A percentile compares a stretch with the other conserved stretches of the same genome.
Conservation (phyloP, 106 monocot species). For the Vanilla planifolia region DNA sequence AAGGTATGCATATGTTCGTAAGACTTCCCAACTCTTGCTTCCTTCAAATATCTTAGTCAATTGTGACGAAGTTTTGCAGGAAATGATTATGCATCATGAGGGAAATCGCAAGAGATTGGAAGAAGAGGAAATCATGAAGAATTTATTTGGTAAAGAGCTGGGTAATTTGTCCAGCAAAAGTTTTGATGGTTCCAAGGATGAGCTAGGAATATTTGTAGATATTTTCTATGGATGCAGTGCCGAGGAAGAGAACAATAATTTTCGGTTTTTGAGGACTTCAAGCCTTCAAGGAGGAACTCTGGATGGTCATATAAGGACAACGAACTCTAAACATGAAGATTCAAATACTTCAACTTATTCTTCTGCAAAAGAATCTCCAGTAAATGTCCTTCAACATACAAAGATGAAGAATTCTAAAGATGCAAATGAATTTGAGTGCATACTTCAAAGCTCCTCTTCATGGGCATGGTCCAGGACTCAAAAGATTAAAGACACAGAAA, state of each 20-base stretch:
- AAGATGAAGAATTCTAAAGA: neutral
- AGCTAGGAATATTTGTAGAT: conserved; percentile 47
- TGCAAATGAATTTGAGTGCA: neutral
- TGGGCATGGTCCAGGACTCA: too few species aligned
- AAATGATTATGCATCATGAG: conserved; percentile 16
- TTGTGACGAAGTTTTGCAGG: neutral
- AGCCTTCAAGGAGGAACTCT: neutral
- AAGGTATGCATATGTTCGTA: too few species aligned
- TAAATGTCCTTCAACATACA: neutral
- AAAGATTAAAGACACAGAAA: too few species aligned
- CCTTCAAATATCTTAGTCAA: neutral
- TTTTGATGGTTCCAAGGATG: conserved; percentile 45
- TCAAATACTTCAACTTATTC: conserved; percentile 3
- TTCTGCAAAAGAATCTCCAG: conserved; percentile 8
- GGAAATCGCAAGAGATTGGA: conserved; percentile 5
- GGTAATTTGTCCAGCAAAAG: conserved; percentile 6
- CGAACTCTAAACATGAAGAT: conserved; percentile 1
- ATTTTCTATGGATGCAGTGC: conserved; percentile 24
- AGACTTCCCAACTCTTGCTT: neutral
- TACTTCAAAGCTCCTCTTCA: too few species aligned
- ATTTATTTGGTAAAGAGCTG: conserved; percentile 47
- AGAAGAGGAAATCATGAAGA: conserved; percentile 13
- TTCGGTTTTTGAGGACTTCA: conserved; percentile 1
- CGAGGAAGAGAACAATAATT: neutral
- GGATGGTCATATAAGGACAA: neutral